Conservation (phyloP, 2,329 filamentous ascomycete species). For the Balansia obtecta region DNA sequence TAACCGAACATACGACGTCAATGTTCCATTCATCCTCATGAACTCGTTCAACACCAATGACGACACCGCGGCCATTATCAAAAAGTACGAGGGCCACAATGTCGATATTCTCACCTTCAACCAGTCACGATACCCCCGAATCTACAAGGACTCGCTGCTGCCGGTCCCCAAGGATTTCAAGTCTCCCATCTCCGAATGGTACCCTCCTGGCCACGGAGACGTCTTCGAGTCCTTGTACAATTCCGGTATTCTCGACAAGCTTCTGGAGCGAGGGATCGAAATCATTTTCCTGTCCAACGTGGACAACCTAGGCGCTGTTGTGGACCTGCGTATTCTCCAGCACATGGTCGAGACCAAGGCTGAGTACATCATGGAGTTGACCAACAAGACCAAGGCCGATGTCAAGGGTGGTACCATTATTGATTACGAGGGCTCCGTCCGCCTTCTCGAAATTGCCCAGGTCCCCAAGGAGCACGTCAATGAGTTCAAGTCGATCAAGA, state of each 20-base stretch:
- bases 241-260: conserved; percentile 93
- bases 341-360: conserved; percentile 97
- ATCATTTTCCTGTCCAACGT: conserved; percentile 98
- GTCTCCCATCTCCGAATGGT: conserved; percentile 91
- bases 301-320: conserved; percentile 94
- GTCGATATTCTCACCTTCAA: conserved; percentile 99
- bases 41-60: conserved; percentile 99
- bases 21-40: conserved; percentile 97
- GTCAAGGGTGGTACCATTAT: conserved; percentile 99
- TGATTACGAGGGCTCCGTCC: conserved; percentile 93
- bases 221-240: conserved; percentile 99
- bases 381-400: conserved; percentile 99
- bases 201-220: conserved; percentile 97
- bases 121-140: conserved; percentile 95
- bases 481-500: conserved; percentile 99
- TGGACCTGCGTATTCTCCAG: conserved; percentile 94
- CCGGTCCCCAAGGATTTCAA: conserved; percentile 84
- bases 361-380: conserved; percentile 99
- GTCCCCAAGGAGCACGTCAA: conserved; percentile 99
- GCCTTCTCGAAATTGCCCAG: conserved; percentile 96
- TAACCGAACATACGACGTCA: conserved; percentile 94
- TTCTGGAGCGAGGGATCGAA: conserved; percentile 89
- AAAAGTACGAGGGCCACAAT: conserved; percentile 99
- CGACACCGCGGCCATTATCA: conserved; percentile 97
- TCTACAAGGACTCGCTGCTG: conserved; percentile 95